A percentile compares a stretch with the other conserved stretches of the same genome.
These are phyloP conservation scores for Trichoderma sp. DNA, from an alignment of 2,329 filamentous ascomycete species.

Conservation along the genomic window DNA sequence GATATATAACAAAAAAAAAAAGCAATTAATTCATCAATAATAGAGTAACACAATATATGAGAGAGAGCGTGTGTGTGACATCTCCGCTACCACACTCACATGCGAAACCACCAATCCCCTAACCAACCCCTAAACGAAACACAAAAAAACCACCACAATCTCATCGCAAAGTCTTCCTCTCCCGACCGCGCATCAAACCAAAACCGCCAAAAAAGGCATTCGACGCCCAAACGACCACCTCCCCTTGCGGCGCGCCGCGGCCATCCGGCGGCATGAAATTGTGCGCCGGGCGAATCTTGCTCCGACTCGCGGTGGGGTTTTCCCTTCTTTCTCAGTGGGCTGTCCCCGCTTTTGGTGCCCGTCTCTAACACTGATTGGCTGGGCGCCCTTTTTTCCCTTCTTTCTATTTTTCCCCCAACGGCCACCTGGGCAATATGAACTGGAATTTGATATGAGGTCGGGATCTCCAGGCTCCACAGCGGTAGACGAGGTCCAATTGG, in stretches of 20 bases:
- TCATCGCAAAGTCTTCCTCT: neutral
- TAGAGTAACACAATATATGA: neutral
- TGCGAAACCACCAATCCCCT: neutral
- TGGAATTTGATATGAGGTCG: neutral
- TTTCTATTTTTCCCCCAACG: too few species aligned
- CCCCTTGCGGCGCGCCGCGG: neutral
- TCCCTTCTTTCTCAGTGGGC: neutral
- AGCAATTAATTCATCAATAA: neutral
- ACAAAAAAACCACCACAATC: neutral
- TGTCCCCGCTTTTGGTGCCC: neutral
- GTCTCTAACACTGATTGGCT: neutral
- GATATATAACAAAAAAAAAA: neutral
- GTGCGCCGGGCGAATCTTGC: slow-evolving; percentile 16
- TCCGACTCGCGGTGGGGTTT: neutral
- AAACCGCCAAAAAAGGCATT: too few species aligned
- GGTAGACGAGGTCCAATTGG: neutral
- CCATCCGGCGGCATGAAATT: slow-evolving; percentile 14
- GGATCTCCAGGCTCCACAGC: slow-evolving; percentile 5
- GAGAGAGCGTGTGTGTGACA: too few species aligned
- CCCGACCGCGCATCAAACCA: neutral
- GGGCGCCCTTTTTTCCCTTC: neutral
- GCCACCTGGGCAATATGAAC: neutral
- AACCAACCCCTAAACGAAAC: neutral
- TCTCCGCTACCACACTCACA: neutral
- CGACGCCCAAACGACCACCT: neutral